phyloP scores from a whole-genome alignment of 2,329 filamentous ascomycete species.

The Aureobasidium sp. region DNA sequence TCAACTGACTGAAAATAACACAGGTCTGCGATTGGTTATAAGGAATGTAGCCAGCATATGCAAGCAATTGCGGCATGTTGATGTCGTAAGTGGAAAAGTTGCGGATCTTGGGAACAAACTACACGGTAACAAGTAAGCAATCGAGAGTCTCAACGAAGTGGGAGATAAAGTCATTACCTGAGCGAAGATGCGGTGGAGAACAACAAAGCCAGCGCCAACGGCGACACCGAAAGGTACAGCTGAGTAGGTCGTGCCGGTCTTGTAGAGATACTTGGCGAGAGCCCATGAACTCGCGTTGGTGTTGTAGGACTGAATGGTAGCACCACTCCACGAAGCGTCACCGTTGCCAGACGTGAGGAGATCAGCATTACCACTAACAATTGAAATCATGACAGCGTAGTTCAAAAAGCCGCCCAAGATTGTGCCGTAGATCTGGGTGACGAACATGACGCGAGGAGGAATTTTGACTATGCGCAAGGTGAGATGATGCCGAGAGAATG shows the following conservation, averaged over 20 bases:
- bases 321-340: conserved; percentile 48
- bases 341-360: conserved; percentile 43
- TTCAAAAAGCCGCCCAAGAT: conserved; percentile 48
- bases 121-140: background rate
- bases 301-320: conserved; percentile 40
- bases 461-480: conserved; percentile 40
- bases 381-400: conserved; percentile 51
- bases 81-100: conserved; percentile 30
- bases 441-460: conserved; percentile 49
- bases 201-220: conserved; percentile 42
- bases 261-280: conserved; percentile 49
- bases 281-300: conserved; percentile 28
- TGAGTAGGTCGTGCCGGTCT: conserved; percentile 28
- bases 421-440: conserved; percentile 51
- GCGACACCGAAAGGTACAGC: conserved; percentile 37
- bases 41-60: conserved; percentile 49
- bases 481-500: background rate
- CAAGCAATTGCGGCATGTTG: conserved; percentile 50
- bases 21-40: conserved; percentile 52
- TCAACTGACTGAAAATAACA: conserved; percentile 41
- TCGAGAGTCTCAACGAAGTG: no score
- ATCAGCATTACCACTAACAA: conserved; percentile 44
- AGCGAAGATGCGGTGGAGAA: conserved; percentile 36
- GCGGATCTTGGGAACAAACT: conserved; percentile 45
- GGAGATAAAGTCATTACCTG: conserved; percentile 29